These are phyloP conservation scores for Dioscorea zingiberensis DNA, from an alignment of 106 monocot genomes.

Conservation along the genomic window DNA sequence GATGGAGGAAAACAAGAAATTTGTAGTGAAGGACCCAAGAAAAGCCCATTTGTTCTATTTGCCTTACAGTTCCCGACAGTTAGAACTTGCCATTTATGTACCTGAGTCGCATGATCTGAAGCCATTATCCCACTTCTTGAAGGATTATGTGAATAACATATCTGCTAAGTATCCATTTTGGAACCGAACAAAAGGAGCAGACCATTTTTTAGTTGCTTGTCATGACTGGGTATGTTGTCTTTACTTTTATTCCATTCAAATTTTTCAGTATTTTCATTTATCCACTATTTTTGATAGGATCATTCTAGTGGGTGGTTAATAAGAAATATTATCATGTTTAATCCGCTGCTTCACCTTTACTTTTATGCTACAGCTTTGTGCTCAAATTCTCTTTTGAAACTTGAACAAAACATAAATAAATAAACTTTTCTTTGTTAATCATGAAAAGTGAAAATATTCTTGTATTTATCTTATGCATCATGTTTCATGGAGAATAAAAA, in stretches of 20 bases:
- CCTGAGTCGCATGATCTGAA: conserved; percentile 60
- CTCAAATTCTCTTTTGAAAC: background rate
- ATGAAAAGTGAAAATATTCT: too few species aligned
- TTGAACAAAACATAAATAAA: background rate
- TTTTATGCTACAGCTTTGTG: background rate
- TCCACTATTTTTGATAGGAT: too few species aligned
- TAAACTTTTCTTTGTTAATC: background rate
- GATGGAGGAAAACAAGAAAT: conserved; percentile 55
- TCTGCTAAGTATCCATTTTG: conserved; percentile 79
- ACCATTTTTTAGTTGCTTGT: conserved; percentile 94
- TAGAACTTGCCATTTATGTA: conserved; percentile 55
- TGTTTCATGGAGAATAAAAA: too few species aligned
- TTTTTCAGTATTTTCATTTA: background rate
- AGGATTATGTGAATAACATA: conserved; percentile 64
- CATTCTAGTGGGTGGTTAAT: background rate
- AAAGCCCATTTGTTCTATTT: conserved; percentile 84
- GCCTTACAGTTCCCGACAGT: conserved; percentile 74
- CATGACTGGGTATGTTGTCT: conserved; percentile 86
- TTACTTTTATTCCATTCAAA: background rate
- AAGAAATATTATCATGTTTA: background rate
- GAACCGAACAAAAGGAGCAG: conserved; percentile 71
- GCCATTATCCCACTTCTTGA: conserved; percentile 54
- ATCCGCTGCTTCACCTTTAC: background rate
- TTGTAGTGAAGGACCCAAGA: conserved; percentile 42
- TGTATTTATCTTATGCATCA: too few species aligned